Conservation (phyloP, 2,329 filamentous ascomycete species). For the Beauveria scarabaeidicola region DNA sequence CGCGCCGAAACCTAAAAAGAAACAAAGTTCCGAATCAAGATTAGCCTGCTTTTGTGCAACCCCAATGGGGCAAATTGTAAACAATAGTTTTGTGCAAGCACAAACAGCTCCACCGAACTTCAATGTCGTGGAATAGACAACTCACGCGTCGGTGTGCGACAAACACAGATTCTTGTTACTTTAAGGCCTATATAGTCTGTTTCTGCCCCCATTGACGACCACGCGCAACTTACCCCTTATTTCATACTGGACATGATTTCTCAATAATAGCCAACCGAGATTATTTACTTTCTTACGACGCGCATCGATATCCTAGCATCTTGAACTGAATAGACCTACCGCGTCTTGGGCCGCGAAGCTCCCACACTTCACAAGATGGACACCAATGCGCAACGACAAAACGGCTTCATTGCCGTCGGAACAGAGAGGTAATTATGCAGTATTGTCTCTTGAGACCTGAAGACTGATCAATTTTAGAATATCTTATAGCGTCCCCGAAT, state of each 20-base stretch:
- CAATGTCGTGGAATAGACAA: not conserved
- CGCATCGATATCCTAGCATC: not conserved
- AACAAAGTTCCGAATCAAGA: conserved; percentile 4
- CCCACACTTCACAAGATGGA: conserved; percentile 1
- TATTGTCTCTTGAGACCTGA: not conserved
- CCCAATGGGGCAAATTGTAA: conserved; percentile 11
- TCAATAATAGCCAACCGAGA: not conserved
- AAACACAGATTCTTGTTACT: not conserved
- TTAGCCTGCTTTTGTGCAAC: not conserved
- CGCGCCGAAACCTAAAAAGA: not conserved
- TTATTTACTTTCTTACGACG: not conserved
- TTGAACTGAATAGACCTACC: not conserved
- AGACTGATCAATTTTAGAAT: not conserved
- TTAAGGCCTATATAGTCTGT: not conserved
- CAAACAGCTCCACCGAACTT: conserved; percentile 5
- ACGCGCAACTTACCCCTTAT: not conserved
- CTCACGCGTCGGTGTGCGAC: conserved; percentile 10
- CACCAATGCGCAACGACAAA: not conserved
- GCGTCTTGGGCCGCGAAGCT: conserved; percentile 2
- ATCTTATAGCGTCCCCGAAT: conserved; percentile 7
- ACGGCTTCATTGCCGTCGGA: not conserved
- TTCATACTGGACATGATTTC: not conserved
- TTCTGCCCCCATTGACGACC: not conserved
- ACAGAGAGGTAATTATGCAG: not conserved
- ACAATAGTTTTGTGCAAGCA: conserved; percentile 1